A percentile compares a stretch with the other conserved stretches of the same genome.
phyloP scores from a whole-genome alignment of 306 rosid genomes.

The Senna tora region DNA sequence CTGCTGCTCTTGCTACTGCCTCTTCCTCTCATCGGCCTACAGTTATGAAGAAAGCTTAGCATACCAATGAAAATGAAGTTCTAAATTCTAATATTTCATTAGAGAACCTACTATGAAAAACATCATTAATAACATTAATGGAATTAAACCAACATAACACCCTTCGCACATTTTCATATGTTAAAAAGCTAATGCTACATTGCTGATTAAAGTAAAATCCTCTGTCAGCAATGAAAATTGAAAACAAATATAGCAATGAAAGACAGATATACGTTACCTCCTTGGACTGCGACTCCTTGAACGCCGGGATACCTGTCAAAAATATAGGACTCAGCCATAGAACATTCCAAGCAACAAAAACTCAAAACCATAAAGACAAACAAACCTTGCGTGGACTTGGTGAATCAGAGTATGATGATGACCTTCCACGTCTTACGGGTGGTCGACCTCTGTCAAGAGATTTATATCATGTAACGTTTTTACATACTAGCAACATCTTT shows the following conservation, averaged over 20 bases:
- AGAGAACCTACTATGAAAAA: neutral
- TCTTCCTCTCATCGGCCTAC: conserved; percentile 86
- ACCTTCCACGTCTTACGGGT: conserved; percentile 82
- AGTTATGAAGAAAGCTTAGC: neutral
- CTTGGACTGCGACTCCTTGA: conserved; percentile 84
- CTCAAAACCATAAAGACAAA: conserved; percentile 11
- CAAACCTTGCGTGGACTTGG: conserved; percentile 95
- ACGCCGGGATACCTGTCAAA: conserved; percentile 60
- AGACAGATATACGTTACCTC: conserved; percentile 53
- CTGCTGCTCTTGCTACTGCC: conserved; percentile 90
- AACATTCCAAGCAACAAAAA: conserved; percentile 10
- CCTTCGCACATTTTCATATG: neutral
- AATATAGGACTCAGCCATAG: conserved; percentile 21
- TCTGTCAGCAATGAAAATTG: conserved; percentile 3
- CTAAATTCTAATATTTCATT: conserved; percentile 1
- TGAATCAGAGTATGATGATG: conserved; percentile 85
- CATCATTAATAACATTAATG: neutral
- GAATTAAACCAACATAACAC: neutral
- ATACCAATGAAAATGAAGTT: conserved; percentile 10
- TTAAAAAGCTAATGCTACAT: conserved; percentile 9
- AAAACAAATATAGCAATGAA: neutral
- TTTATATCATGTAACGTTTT: neutral
- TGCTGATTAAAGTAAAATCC: neutral
- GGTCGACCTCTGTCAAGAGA: conserved; percentile 70
- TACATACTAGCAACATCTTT: conserved; percentile 9